phyloP scores from a whole-genome alignment of 1,139 yeast genomes.

The Williopsis jadinii region DNA sequence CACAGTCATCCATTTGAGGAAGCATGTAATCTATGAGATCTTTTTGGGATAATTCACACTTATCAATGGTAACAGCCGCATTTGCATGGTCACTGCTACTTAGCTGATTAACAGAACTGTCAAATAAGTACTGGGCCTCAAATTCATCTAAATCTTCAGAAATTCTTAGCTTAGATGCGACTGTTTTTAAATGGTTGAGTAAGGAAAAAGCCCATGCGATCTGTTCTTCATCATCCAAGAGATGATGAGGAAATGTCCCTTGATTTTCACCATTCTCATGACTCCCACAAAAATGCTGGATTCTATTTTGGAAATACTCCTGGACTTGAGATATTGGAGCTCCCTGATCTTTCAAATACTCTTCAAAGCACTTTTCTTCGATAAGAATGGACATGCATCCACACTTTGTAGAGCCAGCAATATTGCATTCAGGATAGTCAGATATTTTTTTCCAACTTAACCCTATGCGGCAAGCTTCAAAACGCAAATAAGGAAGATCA shows the following conservation, averaged over 20 bases:
- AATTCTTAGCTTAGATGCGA: constrained; percentile 11
- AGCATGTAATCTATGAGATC: constrained; percentile 13
- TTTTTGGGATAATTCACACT: constrained; percentile 13
- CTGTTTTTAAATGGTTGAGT: constrained; percentile 3
- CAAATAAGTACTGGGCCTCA: constrained; percentile 12
- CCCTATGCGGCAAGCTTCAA: too few relatives aligned
- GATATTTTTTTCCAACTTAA: too few relatives aligned
- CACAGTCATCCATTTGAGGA: constrained; percentile 19
- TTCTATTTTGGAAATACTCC: too few relatives aligned
- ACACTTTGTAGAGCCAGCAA: too few relatives aligned
- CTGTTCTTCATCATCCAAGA: constrained; percentile 1
- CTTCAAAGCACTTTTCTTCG: too few relatives aligned
- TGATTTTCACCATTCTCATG: too few relatives aligned
- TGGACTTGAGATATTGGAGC: too few relatives aligned
- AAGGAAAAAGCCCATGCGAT: constrained; percentile 2
- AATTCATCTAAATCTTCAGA: constrained; percentile 9
- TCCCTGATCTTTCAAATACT: too few relatives aligned
- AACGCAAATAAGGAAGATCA: too few relatives aligned
- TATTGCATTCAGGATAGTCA: too few relatives aligned
- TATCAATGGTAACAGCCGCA: constrained; percentile 13
- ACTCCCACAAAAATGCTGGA: too few relatives aligned
- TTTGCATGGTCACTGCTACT: neutral
- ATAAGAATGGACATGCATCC: too few relatives aligned
- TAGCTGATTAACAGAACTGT: constrained; percentile 3
- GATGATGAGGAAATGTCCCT: neutral